phyloP scores from a whole-genome alignment of 2,329 filamentous ascomycete species.

The Pseudocercospora macadamiae region DNA sequence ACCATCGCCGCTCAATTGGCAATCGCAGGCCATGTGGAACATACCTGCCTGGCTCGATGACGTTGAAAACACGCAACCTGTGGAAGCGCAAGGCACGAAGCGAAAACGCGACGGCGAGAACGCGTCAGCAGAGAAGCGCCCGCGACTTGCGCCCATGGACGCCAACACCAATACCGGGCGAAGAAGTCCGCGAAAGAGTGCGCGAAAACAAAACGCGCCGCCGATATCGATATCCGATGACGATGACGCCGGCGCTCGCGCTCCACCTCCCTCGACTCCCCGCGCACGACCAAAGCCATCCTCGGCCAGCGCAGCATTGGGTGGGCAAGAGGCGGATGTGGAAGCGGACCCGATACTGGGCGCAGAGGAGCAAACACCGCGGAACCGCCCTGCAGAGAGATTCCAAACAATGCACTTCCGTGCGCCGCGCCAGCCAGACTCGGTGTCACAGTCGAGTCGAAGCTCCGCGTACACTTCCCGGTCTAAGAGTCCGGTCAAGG shows the following conservation, averaged over 20 bases:
- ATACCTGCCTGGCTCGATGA: not conserved
- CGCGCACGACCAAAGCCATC: not conserved
- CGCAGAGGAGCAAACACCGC: not conserved
- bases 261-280: not conserved
- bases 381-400: not conserved
- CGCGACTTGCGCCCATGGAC: not conserved
- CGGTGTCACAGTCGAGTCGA: not conserved
- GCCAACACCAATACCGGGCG: not conserved
- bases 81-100: not conserved
- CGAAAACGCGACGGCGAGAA: not conserved
- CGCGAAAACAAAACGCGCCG: not conserved
- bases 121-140: not conserved
- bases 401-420: not conserved
- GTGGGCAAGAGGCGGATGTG: not conserved
- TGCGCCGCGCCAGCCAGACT: not conserved
- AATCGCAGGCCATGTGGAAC: not conserved
- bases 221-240: not conserved
- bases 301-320: not conserved
- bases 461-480: not conserved
- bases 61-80: not conserved
- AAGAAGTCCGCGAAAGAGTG: not conserved
- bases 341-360: not conserved
- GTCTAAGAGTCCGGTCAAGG: not conserved
- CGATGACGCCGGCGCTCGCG: not conserved
- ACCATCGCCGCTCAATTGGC: not conserved